These are phyloP conservation scores for Fusarium coicis DNA, from an alignment of 2,329 filamentous ascomycete genomes.

Conservation along the genomic window DNA sequence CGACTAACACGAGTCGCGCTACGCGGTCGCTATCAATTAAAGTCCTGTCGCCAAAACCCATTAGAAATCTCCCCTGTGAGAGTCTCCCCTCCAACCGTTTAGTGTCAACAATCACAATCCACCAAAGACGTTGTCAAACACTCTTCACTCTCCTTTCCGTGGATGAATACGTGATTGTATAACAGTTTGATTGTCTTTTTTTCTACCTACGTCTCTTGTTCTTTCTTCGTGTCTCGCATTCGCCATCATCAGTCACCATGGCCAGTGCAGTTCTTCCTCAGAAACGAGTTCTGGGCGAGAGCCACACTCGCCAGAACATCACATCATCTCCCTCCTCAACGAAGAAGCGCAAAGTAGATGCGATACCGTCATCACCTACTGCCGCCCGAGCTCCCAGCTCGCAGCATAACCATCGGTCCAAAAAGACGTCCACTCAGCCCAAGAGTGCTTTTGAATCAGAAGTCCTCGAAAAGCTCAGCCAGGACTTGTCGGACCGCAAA, in stretches of 20 bases:
- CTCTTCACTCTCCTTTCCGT: slow-evolving; percentile 5
- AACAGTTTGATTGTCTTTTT: neutral
- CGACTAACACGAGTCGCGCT: slow-evolving; percentile 49
- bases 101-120: slow-evolving; percentile 35
- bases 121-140: slow-evolving; percentile 4
- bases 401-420: slow-evolving; percentile 69
- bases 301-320: slow-evolving; percentile 71
- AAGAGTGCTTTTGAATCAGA: slow-evolving; percentile 96
- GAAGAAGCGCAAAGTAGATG: slow-evolving; percentile 88
- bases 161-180: slow-evolving; percentile 23
- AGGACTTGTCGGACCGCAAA: slow-evolving; percentile 89
- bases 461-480: slow-evolving; percentile 93
- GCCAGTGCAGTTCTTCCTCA: slow-evolving; percentile 67
- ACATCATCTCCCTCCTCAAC: slow-evolving; percentile 65
- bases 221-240: slow-evolving; percentile 10
- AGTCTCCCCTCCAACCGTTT: slow-evolving; percentile 21
- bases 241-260: slow-evolving; percentile 52
- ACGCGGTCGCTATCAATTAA: slow-evolving; percentile 44
- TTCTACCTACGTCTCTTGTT: slow-evolving; percentile 1
- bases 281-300: slow-evolving; percentile 79
- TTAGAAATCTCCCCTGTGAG: slow-evolving; percentile 27
- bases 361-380: slow-evolving; percentile 63
- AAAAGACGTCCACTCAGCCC: slow-evolving; percentile 76
- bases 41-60: slow-evolving; percentile 42
- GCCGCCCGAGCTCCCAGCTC: slow-evolving; percentile 70